Evolutionary conservation across 176 grass and related monocot genomes (phyloP).

Genomic region (Cenchrus fungigraminus): DNA sequence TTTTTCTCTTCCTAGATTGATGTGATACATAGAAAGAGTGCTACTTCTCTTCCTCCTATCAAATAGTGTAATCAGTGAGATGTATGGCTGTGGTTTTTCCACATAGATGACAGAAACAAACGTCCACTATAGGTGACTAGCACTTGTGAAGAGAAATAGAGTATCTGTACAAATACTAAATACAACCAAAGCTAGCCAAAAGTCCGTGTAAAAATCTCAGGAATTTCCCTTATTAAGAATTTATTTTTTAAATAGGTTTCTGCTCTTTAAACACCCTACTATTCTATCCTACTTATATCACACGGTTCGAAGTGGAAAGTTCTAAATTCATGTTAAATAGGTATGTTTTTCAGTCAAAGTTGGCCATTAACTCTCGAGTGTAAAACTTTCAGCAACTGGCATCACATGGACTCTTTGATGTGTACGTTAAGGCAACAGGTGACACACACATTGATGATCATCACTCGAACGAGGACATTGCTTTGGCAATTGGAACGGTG

Average conservation of each 20-base stretch:
- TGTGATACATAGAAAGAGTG: constrained; percentile 11
- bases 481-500: constrained; percentile 94
- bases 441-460: constrained; percentile 99
- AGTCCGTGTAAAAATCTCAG: neutral
- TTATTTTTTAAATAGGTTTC: constrained; percentile 4
- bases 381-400: constrained; percentile 80
- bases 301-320: constrained; percentile 12
- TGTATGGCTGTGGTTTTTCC: constrained; percentile 24
- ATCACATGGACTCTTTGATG: constrained; percentile 90
- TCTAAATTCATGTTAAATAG: constrained; percentile 8
- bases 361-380: constrained; percentile 29
- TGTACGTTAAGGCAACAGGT: constrained; percentile 81
- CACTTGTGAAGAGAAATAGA: constrained; percentile 6
- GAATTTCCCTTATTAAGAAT: neutral
- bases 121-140: neutral
- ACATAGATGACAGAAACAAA: constrained; percentile 20
- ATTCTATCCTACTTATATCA: neutral
- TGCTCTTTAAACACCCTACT: neutral
- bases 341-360: constrained; percentile 17
- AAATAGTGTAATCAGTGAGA: neutral
- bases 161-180: neutral
- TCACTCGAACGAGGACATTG: constrained; percentile 98
- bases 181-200: neutral
- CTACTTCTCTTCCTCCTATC: constrained; percentile 18
- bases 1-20: constrained; percentile 19